A percentile compares a stretch with the other conserved stretches of the same genome.
Conservation (phyloP, 2,329 filamentous ascomycete genomes). For the Hymenoscyphus occultus region DNA sequence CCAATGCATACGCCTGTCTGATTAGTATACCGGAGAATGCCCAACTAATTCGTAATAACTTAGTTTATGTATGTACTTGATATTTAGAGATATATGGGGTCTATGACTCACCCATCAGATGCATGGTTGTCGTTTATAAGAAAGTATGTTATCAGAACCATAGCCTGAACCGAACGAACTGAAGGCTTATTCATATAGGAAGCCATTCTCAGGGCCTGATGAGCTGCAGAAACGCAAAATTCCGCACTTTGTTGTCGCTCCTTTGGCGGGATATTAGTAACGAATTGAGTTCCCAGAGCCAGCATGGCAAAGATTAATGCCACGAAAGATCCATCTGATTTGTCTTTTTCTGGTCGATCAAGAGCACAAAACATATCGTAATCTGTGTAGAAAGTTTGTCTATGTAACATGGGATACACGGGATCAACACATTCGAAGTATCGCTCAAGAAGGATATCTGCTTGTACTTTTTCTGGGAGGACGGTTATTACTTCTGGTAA, state of each 20-base stretch:
- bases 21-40: constrained; percentile 76
- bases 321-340: constrained; percentile 65
- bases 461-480: constrained; percentile 71
- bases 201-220: constrained; percentile 71
- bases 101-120: constrained; percentile 54
- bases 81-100: background rate
- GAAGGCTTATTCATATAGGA: constrained; percentile 76
- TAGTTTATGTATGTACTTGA: background rate
- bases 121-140: constrained; percentile 84
- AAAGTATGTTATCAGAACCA: constrained; percentile 81
- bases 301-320: constrained; percentile 75
- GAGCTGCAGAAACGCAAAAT: constrained; percentile 76
- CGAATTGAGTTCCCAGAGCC: constrained; percentile 75
- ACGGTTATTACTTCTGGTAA: constrained; percentile 72
- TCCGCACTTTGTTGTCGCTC: constrained; percentile 74
- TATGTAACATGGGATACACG: constrained; percentile 77
- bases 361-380: constrained; percentile 77
- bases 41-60: constrained; percentile 47
- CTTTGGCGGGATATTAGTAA: constrained; percentile 52
- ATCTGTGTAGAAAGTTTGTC: constrained; percentile 71
- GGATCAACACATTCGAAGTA: constrained; percentile 74
- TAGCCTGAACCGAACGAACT: constrained; percentile 70
- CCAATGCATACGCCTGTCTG: constrained; percentile 78
- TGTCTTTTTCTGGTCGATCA: constrained; percentile 52
- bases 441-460: constrained; percentile 63